phyloP scores from a whole-genome alignment of 352 stramenopile genomes.

The Phytophthora rubi region DNA sequence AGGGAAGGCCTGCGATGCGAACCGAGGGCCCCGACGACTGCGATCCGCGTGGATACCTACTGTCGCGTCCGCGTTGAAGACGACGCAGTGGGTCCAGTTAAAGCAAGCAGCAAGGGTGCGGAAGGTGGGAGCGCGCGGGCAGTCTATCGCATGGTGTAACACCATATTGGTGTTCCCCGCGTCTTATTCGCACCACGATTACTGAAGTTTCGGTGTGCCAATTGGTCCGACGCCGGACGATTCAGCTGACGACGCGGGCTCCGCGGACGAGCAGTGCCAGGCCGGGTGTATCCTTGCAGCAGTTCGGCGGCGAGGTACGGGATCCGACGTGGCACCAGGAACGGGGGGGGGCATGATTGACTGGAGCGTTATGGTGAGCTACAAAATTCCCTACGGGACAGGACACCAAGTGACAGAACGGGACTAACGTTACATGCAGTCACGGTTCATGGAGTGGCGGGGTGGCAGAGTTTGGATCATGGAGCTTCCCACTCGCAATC shows the following conservation, averaged over 20 bases:
- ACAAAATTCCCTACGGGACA: too few relatives aligned
- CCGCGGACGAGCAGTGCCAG: conserved; percentile 15
- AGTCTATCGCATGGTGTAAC: conserved; percentile 34
- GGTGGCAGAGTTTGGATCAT: too few relatives aligned
- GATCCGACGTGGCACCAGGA: conserved; percentile 15
- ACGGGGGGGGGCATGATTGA: background rate
- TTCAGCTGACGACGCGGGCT: background rate
- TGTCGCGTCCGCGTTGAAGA: conserved; percentile 13
- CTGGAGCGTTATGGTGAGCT: background rate
- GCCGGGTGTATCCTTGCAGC: conserved; percentile 22
- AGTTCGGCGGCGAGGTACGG: conserved; percentile 4
- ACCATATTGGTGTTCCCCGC: too few relatives aligned
- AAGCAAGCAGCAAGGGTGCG: conserved; percentile 4
- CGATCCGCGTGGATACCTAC: background rate
- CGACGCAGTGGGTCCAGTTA: conserved; percentile 5
- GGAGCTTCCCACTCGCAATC: too few relatives aligned
- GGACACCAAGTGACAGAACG: too few relatives aligned
- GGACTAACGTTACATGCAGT: too few relatives aligned
- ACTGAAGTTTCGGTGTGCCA: conserved; percentile 31
- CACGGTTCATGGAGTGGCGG: too few relatives aligned
- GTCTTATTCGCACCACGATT: conserved; percentile 15
- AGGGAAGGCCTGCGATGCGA: background rate
- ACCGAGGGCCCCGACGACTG: conserved; percentile 1
- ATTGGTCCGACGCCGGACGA: conserved; percentile 7
- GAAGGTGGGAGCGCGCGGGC: conserved; percentile 28